Base-by-base conservation (phyloP, 768 basidiomycete species). In the Mycena rosella region DNA sequence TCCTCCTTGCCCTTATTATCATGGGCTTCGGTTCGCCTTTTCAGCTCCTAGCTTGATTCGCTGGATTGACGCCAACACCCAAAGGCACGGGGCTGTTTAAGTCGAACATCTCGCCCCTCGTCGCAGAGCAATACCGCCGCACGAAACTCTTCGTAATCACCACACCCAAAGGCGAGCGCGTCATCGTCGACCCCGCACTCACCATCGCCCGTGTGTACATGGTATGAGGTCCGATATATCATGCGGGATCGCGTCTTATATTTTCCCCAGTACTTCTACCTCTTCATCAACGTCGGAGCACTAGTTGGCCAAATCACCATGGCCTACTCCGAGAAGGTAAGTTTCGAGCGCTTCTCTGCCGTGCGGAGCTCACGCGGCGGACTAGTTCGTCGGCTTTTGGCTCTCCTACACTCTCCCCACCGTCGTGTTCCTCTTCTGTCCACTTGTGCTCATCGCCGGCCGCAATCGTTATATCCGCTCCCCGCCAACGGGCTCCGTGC, bases 1-100 rank as follows among this genome's bases (percentile, higher is more conserved):
- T 92, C 73, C 67, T 83, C 36, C 71, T 91, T 45, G 89, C 91
- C 0, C 77, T 93, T 51, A 75, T 94, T 64, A 78, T 94, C 58
- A 91, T 87, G 74, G 86, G 87, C 9, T 74, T 84, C 14, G 85
- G 81, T 64, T n/a, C n/a, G n/a, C n/a, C n/a, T n/a, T n/a, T n/a
- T n/a, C n/a, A n/a, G n/a, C n/a, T n/a, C n/a, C n/a, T n/a, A n/a
- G n/a, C n/a, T n/a, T n/a, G n/a, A n/a, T n/a, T n/a, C n/a, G n/a
- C n/a, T n/a, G n/a, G n/a, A n/a, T n/a, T n/a, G n/a, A n/a, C n/a
- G n/a, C n/a, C n/a, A n/a, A n/a, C n/a, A n/a, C n/a, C n/a, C n/a
- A n/a, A n/a, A 32, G 27, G 14, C 26, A n/a, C 56, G 5, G 40
- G 40, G 27, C 18, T 32, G n/a, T 29, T 45, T 44, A 44, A 44